Evolutionary conservation across 768 basidiomycete species (phyloP).

Genomic region (Podaxis rugospora): DNA sequence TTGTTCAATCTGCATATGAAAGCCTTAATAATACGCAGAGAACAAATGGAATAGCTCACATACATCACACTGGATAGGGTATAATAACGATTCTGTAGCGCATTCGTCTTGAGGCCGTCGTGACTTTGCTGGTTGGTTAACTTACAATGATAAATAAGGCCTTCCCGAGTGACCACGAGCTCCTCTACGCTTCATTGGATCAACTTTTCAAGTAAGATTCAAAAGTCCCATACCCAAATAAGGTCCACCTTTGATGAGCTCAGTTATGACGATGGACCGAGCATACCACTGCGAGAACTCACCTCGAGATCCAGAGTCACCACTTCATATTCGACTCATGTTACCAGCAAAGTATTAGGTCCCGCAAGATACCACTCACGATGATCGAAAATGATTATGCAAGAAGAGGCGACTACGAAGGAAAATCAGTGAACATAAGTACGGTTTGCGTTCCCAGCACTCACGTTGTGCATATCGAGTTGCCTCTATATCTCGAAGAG

Average conservation of each 20-base stretch:
- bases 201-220: neutral
- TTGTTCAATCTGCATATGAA: conserved; percentile 40
- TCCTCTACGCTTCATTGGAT: conserved; percentile 29
- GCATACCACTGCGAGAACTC: conserved; percentile 2
- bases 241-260: conserved; percentile 35
- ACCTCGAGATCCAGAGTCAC: conserved; percentile 53
- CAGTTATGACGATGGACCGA: conserved; percentile 2
- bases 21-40: neutral
- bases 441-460: conserved; percentile 12
- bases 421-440: neutral
- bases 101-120: neutral
- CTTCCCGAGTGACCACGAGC: conserved; percentile 55
- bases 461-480: conserved; percentile 41
- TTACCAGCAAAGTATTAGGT: neutral
- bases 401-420: conserved; percentile 42
- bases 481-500: conserved; percentile 32
- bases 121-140: neutral
- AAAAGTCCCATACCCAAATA: conserved; percentile 41
- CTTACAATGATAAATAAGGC: conserved; percentile 49
- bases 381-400: conserved; percentile 52
- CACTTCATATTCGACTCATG: conserved; percentile 24
- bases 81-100: conserved; percentile 54
- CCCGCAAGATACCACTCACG: conserved; percentile 27
- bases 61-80: conserved; percentile 46
- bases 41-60: conserved; percentile 16